A percentile compares a stretch with the other conserved stretches of the same genome.
These are phyloP conservation scores for Paramyrothecium roridum DNA, from an alignment of 2,329 filamentous ascomycete genomes.

Conservation along the genomic window DNA sequence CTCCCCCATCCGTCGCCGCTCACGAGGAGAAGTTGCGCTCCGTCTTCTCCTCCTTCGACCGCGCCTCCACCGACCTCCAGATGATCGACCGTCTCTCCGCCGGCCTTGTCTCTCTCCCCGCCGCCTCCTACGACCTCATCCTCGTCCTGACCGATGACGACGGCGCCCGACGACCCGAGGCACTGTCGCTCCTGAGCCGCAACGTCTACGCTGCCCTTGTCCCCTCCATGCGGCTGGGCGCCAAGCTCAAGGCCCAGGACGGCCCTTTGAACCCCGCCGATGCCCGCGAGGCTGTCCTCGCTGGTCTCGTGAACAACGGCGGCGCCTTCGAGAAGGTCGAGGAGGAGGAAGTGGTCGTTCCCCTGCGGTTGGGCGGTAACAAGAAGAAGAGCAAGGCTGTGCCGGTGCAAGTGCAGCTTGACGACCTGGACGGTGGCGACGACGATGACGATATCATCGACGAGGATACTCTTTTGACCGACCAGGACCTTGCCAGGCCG, in stretches of 20 bases:
- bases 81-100: constrained; percentile 94
- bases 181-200: constrained; percentile 60
- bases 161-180: constrained; percentile 60
- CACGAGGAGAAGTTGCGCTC: constrained; percentile 74
- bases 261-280: constrained; percentile 50
- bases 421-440: constrained; percentile 51
- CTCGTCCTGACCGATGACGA: constrained; percentile 80
- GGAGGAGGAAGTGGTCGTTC: constrained; percentile 54
- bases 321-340: constrained; percentile 74
- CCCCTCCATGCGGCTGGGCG: constrained; percentile 67
- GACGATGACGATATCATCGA: constrained; percentile 85
- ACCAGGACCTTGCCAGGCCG: constrained; percentile 76
- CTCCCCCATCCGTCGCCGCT: constrained; percentile 84
- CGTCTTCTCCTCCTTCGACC: constrained; percentile 71
- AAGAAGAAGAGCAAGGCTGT: constrained; percentile 31
- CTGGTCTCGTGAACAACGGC: constrained; percentile 65
- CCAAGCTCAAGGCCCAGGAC: constrained; percentile 66
- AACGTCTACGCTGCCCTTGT: constrained; percentile 67
- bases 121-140: constrained; percentile 77
- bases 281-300: constrained; percentile 77
- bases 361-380: constrained; percentile 37
- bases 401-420: constrained; percentile 60
- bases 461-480: constrained; percentile 81
- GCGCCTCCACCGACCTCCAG: constrained; percentile 79
- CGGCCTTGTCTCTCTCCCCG: constrained; percentile 74